A percentile compares a stretch with the other conserved stretches of the same genome.
Evolutionary conservation across 768 basidiomycete genomes (phyloP).

Genomic region (Sporobolomyces roseus): DNA sequence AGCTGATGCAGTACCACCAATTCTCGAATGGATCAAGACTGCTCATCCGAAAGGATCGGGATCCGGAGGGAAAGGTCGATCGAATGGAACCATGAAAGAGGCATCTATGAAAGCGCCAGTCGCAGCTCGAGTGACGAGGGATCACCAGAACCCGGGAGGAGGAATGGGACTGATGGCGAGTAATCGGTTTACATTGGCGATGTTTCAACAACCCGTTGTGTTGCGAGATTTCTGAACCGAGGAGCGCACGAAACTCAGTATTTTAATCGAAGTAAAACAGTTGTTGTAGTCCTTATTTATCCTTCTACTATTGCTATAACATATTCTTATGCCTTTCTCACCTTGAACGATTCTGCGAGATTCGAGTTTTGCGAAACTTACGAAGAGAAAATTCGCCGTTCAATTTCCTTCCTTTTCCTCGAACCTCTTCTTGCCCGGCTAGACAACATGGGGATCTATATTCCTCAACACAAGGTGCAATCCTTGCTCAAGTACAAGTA

Average conservation of each 20-base stretch:
- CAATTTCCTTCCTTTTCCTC: background rate
- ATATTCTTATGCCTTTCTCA: too few species aligned
- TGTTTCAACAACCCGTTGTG: slow-evolving; percentile 26
- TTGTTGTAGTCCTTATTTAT: background rate
- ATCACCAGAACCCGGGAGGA: slow-evolving; percentile 19
- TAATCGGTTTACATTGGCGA: slow-evolving; percentile 21
- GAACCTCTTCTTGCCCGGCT: background rate
- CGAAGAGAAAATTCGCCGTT: background rate
- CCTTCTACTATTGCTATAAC: background rate
- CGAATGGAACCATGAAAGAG: background rate
- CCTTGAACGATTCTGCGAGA: too few species aligned
- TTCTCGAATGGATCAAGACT: slow-evolving; percentile 24
- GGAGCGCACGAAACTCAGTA: background rate
- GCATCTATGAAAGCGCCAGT: slow-evolving; percentile 12
- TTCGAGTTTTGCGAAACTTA: too few species aligned
- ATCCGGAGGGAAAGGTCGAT: too few species aligned
- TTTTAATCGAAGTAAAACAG: background rate
- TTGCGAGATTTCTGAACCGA: slow-evolving; percentile 21
- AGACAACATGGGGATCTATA: slow-evolving; percentile 40
- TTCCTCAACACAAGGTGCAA: slow-evolving; percentile 27
- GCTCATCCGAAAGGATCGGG: slow-evolving; percentile 23
- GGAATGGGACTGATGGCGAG: slow-evolving; percentile 26
- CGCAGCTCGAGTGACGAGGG: slow-evolving; percentile 11
- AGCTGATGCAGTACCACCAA: slow-evolving; percentile 29
- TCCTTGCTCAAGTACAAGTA: slow-evolving; percentile 44